Base-by-base conservation (phyloP, 495 filamentous ascomycete genomes). In the Penicillium paxilli region DNA sequence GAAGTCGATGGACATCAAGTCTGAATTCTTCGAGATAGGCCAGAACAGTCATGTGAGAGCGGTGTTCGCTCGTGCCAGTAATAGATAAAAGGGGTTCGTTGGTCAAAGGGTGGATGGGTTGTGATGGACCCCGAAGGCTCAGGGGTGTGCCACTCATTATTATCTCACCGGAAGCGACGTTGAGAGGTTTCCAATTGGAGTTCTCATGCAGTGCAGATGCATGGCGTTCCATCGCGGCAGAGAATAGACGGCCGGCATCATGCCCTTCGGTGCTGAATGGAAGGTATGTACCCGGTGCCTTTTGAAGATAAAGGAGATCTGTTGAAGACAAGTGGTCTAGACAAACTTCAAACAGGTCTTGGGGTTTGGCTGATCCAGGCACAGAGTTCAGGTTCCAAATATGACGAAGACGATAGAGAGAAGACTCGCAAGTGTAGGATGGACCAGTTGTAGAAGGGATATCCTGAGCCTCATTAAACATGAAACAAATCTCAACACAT, bases 401-500 rank as follows among this genome's bases (percentile, higher is more conserved):
- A 28, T 71, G 56, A 26, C 78, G 74, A 44, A 83, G 74, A 37
- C 81, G 76, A 54, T 79, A 83, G 20, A 81, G 51, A 16, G 65
- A 68, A 1, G 80, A 80, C 54, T 84, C 79, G 50, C 66, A 72
- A 2, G 71, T 73, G 56, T 76, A 79, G 12, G 69, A 62, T 37
- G 67, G 75, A 22, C 66, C 60, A 35, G 56, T 46, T 24, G 62
- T 45, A 22, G 40, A 33, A n/a, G 56, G 40, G 19, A 59, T 54
- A 16, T 58, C 49, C 22, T 64, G 53, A 22, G 59, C 37, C 32
- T 72, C 66, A 16, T 64, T 62, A 26, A 74, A 48, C 57, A 76
- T 59, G 51, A 99, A 77, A 58, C 85, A 96, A 6, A 99, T 86
- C 69, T 99, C 95, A 46, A 96, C 79, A 51, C 91, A 89, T 64